phyloP scores from a whole-genome alignment of 371 early-diverging fungal genomes.

The Rhizoclosmatium hyalinum region DNA sequence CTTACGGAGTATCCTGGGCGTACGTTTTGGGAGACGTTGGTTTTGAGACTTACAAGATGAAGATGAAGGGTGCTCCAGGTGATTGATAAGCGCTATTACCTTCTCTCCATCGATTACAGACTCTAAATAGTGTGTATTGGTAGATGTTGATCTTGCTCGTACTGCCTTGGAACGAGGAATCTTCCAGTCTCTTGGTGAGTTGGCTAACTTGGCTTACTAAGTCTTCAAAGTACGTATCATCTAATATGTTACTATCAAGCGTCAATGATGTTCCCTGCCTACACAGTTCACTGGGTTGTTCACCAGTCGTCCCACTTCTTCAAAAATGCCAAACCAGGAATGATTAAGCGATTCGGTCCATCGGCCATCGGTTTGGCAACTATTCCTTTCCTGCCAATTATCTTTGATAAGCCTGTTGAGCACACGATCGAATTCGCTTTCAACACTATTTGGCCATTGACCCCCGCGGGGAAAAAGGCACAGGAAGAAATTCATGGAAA shows the following conservation, averaged over 20 bases:
- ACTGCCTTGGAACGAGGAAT: conserved; percentile 69
- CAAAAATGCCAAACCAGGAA: conserved; percentile 33
- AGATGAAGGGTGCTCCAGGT: conserved; percentile 56
- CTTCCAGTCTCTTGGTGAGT: conserved; percentile 64
- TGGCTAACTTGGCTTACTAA: background rate
- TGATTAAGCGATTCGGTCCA: conserved; percentile 71
- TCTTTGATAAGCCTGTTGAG: conserved; percentile 80
- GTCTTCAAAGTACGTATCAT: background rate
- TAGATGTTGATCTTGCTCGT: conserved; percentile 54
- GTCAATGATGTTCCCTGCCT: conserved; percentile 73
- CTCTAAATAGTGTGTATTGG: conserved; percentile 14
- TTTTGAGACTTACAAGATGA: conserved; percentile 75
- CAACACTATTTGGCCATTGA: conserved; percentile 44
- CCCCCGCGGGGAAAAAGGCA: conserved; percentile 9
- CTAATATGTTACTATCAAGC: conserved; percentile 41
- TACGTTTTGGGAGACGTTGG: conserved; percentile 62
- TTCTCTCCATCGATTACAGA: background rate
- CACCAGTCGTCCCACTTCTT: conserved; percentile 67
- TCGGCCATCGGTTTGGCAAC: conserved; percentile 71
- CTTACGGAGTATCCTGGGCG: conserved; percentile 35
- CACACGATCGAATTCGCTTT: conserved; percentile 70
- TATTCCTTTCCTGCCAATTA: conserved; percentile 73
- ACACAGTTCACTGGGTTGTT: conserved; percentile 78
- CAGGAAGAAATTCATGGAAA: background rate
- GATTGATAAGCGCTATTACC: background rate